These are phyloP conservation scores for Coemansia sp. DNA, from an alignment of 192 early-diverging fungal species.

Conservation along the genomic window DNA sequence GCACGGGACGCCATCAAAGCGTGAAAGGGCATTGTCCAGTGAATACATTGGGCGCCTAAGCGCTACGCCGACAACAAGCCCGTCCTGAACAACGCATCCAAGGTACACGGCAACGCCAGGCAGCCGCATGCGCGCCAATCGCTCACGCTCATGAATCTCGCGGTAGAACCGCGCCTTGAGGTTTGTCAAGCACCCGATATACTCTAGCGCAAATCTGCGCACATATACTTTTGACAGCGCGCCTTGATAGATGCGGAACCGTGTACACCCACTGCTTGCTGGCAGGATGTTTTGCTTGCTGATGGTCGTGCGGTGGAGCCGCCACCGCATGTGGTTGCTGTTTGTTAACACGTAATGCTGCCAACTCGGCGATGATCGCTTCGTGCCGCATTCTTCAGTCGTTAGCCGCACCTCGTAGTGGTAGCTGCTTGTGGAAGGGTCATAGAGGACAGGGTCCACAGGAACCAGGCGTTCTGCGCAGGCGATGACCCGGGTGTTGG, in stretches of 20 bases:
- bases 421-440: background rate
- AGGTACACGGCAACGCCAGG: constrained; percentile 12
- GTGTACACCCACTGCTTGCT: background rate
- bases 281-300: constrained; percentile 14
- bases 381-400: constrained; percentile 2
- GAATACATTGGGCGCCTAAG: background rate
- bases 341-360: constrained; percentile 19
- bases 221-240: background rate
- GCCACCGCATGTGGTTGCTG: background rate
- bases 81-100: constrained; percentile 21
- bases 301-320: constrained; percentile 4
- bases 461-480: constrained; percentile 11
- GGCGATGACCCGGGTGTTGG: constrained; percentile 2
- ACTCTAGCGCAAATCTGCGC: constrained; percentile 10
- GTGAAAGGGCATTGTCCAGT: constrained; percentile 8
- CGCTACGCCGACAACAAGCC: constrained; percentile 18
- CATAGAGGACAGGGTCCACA: background rate
- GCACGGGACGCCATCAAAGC: constrained; percentile 6
- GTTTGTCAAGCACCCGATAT: constrained; percentile 21
- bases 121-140: constrained; percentile 1
- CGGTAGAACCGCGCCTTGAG: constrained; percentile 13
- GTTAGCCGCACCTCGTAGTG: constrained; percentile 20
- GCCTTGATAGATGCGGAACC: background rate
- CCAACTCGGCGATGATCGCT: background rate
- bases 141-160: constrained; percentile 10